Conservation (phyloP, 2,329 filamentous ascomycete genomes). For the Keithomyces neogunnii region DNA sequence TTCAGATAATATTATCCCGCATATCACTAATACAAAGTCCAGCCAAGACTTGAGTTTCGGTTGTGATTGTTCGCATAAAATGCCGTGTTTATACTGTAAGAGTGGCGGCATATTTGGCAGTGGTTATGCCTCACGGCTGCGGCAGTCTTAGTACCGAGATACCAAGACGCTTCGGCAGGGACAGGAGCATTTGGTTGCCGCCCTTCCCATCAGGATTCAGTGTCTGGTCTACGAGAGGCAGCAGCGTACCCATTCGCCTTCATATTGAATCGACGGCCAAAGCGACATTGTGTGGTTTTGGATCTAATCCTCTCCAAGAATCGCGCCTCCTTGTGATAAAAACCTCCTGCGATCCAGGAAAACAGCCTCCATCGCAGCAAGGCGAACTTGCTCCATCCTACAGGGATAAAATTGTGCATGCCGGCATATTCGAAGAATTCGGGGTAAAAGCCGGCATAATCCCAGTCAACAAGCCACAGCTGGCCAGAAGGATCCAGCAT, state of each 20-base stretch:
- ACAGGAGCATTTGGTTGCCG: not conserved
- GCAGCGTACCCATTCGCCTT: not conserved
- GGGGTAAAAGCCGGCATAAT: conserved; percentile 11
- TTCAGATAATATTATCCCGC: too few relatives aligned
- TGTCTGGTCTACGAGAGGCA: not conserved
- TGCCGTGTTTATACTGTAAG: too few relatives aligned
- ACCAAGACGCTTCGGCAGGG: too few relatives aligned
- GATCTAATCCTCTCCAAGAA: conserved; percentile 7
- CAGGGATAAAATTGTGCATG: conserved; percentile 11
- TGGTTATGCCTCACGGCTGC: too few relatives aligned
- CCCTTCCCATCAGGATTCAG: not conserved
- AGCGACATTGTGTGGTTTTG: conserved; percentile 8
- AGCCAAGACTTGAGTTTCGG: too few relatives aligned
- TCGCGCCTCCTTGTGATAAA: conserved; percentile 5
- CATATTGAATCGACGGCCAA: not conserved
- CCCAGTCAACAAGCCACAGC: conserved; percentile 12
- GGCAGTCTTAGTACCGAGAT: too few relatives aligned
- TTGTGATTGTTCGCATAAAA: too few relatives aligned
- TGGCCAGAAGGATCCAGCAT: conserved; percentile 6
- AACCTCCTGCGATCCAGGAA: conserved; percentile 9
- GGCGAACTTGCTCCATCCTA: conserved; percentile 6
- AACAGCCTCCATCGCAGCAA: conserved; percentile 10
- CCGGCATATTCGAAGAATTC: conserved; percentile 10
- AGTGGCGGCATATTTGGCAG: too few relatives aligned
- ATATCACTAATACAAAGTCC: too few relatives aligned